phyloP scores from a whole-genome alignment of 2,329 filamentous ascomycete species.

The Verticillium tricorpus region DNA sequence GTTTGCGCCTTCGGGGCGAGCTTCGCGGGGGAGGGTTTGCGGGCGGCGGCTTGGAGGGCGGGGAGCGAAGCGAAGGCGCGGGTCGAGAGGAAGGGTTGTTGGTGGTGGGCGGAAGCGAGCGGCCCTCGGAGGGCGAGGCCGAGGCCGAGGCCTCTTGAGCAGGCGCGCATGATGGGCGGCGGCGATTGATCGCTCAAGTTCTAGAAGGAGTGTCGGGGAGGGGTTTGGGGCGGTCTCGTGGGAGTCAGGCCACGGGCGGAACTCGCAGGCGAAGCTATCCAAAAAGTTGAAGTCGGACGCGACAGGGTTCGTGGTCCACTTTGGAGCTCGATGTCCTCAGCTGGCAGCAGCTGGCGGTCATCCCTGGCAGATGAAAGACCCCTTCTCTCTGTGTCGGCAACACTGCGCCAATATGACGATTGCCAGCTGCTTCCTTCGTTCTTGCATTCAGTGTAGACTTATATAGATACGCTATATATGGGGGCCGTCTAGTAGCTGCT shows the following conservation, averaged over 20 bases:
- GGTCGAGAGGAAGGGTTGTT: constrained; percentile 1
- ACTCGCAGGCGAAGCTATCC: constrained; percentile 11
- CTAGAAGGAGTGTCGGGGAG: neutral
- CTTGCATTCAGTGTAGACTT: no score
- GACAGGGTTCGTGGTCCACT: neutral
- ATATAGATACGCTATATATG: no score
- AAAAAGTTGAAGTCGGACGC: constrained; percentile 11
- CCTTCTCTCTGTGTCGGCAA: no score
- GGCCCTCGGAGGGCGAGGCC: constrained; percentile 6
- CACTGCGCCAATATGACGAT: no score
- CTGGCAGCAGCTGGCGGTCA: neutral
- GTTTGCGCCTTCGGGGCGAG: neutral
- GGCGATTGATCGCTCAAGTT: neutral
- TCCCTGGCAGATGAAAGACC: no score
- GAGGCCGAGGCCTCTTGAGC: constrained; percentile 9
- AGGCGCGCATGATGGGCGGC: constrained; percentile 5
- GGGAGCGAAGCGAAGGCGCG: constrained; percentile 6
- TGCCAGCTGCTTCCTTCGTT: no score
- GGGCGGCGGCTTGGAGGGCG: constrained; percentile 1
- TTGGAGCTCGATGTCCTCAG: neutral
- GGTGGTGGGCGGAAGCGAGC: neutral
- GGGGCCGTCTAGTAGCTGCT: no score
- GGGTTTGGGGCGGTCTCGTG: neutral
- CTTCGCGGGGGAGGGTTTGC: neutral
- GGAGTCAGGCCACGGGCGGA: neutral